Conservation (phyloP, 306 rosid genomes). For the Vigna angularis region DNA sequence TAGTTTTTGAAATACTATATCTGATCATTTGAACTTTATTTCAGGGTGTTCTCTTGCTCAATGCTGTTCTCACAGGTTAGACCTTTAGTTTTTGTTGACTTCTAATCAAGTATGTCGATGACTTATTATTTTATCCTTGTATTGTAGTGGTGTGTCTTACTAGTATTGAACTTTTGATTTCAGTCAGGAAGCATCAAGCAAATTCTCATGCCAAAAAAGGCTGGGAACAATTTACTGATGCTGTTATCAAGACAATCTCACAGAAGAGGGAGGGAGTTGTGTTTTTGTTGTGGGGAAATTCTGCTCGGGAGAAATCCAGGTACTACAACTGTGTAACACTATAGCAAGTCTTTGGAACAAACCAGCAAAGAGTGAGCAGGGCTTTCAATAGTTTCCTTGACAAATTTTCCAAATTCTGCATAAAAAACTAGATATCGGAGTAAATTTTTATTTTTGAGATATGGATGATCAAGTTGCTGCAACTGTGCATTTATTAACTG, state of each 20-base stretch:
- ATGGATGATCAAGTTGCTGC: neutral
- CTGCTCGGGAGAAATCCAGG: conserved; percentile 88
- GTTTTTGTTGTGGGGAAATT: conserved; percentile 94
- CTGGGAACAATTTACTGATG: conserved; percentile 95
- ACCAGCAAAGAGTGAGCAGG: conserved; percentile 9
- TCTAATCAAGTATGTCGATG: neutral
- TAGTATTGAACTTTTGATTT: conserved; percentile 36
- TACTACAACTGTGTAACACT: conserved; percentile 32
- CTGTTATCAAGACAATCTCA: conserved; percentile 82
- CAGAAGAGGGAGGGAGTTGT: conserved; percentile 84
- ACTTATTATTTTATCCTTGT: conserved; percentile 28
- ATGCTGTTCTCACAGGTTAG: conserved; percentile 95
- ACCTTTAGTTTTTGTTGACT: conserved; percentile 5
- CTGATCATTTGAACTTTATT: conserved; percentile 51
- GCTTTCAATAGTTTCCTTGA: conserved; percentile 14
- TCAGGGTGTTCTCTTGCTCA: conserved; percentile 95
- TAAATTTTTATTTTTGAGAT: conserved; percentile 5
- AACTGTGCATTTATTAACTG: neutral
- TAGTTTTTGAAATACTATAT: neutral
- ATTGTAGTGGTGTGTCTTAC: conserved; percentile 1
- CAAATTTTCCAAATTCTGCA: conserved; percentile 6
- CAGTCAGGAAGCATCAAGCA: conserved; percentile 90
- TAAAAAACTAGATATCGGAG: neutral
- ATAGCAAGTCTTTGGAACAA: conserved; percentile 12
- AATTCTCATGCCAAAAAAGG: conserved; percentile 96